Conservation (phyloP, 805 yeast species). For the Saccharomycopsis oosterbeekiorum region DNA sequence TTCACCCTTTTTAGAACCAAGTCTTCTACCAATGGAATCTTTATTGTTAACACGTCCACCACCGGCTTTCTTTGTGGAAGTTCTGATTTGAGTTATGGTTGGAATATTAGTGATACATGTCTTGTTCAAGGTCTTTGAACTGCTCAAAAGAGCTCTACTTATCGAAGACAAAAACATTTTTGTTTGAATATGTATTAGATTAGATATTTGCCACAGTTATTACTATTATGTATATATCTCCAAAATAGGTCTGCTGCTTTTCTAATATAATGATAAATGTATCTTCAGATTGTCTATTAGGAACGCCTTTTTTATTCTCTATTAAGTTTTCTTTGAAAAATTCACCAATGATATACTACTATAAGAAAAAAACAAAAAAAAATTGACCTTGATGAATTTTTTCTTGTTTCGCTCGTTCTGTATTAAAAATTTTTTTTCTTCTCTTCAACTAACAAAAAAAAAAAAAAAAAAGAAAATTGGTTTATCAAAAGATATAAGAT, state of each 20-base stretch:
- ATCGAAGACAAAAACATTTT: background rate
- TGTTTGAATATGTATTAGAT: background rate
- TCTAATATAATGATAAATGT: too few species aligned
- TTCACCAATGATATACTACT: background rate
- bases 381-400: background rate
- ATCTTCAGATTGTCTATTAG: too few species aligned
- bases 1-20: slow-evolving; percentile 85
- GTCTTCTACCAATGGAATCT: slow-evolving; percentile 89
- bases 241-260: background rate
- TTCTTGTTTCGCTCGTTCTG: background rate
- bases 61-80: slow-evolving; percentile 87
- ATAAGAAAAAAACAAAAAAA: background rate
- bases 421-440: too few species aligned
- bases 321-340: background rate
- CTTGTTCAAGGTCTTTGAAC: background rate
- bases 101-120: background rate
- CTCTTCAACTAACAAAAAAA: too few species aligned
- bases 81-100: slow-evolving; percentile 45
- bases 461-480: too few species aligned
- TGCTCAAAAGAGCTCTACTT: background rate
- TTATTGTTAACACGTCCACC: slow-evolving; percentile 92
- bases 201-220: too few species aligned
- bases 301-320: too few species aligned
- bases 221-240: background rate
- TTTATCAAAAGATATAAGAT: too few species aligned